A percentile compares a stretch with the other conserved stretches of the same genome.
These are phyloP conservation scores for Pyricularia pennisetigena DNA, from an alignment of 2,329 filamentous ascomycete species.

Conservation along the genomic window DNA sequence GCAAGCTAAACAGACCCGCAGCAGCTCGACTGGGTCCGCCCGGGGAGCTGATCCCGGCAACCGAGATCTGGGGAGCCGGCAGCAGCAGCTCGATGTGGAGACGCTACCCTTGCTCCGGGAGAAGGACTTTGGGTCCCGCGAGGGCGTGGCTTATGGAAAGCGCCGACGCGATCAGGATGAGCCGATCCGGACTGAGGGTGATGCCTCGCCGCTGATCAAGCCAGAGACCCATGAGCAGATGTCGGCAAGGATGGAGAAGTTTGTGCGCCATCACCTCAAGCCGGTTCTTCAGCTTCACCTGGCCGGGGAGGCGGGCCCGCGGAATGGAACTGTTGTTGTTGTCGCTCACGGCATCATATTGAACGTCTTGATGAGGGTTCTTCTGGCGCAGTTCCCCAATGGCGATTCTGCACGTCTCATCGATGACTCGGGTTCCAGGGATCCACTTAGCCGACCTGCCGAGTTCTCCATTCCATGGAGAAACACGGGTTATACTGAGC, in stretches of 20 bases:
- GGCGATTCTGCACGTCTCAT: conserved; percentile 12
- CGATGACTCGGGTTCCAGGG: neutral
- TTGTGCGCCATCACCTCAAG: conserved; percentile 54
- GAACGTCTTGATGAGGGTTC: conserved; percentile 52
- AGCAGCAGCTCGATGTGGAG: conserved; percentile 20
- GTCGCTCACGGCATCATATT: conserved; percentile 82
- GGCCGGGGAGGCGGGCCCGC: conserved; percentile 8
- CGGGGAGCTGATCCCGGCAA: neutral
- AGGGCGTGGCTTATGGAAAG: conserved; percentile 49
- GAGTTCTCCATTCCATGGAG: conserved; percentile 31
- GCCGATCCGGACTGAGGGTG: neutral
- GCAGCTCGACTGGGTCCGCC: neutral
- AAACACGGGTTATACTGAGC: conserved; percentile 41
- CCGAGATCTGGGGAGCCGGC: too few relatives aligned
- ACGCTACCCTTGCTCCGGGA: conserved; percentile 50
- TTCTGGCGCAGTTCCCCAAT: conserved; percentile 44
- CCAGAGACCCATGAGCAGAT: conserved; percentile 63
- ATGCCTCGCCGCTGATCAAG: conserved; percentile 28
- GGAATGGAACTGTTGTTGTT: conserved; percentile 44
- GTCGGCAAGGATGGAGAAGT: conserved; percentile 50
- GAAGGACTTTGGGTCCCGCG: conserved; percentile 63
- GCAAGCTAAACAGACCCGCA: conserved; percentile 22
- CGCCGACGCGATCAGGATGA: conserved; percentile 10
- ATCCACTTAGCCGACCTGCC: neutral
- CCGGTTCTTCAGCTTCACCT: conserved; percentile 49